Conservation (phyloP, 345 rosid species). For the Hibiscus tridactylites region DNA sequence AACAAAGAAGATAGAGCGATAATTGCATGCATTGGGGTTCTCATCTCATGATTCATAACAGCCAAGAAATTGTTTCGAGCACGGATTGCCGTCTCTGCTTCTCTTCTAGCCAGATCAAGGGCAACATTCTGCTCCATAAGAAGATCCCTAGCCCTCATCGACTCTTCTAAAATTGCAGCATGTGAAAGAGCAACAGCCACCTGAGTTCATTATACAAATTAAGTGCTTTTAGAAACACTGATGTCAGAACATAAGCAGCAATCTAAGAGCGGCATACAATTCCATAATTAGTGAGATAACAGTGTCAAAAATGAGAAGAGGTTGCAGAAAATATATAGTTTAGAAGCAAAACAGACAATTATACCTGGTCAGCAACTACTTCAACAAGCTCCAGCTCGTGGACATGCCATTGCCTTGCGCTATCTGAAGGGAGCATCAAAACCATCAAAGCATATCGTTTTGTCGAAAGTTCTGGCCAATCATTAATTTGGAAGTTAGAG, state of each 20-base stretch:
- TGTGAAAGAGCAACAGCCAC: constrained; percentile 99
- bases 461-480: constrained; percentile 97
- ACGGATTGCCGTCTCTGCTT: constrained; percentile 90
- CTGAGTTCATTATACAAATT: constrained; percentile 29
- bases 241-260: background rate
- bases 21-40: constrained; percentile 97
- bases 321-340: background rate
- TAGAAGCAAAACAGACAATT: constrained; percentile 4
- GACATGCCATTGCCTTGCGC: constrained; percentile 97
- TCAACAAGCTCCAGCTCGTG: constrained; percentile 97
- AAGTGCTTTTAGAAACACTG: background rate
- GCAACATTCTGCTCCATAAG: constrained; percentile 96
- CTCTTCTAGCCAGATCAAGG: constrained; percentile 83
- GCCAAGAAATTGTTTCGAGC: constrained; percentile 98
- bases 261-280: background rate
- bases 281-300: no score
- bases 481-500: constrained; percentile 91
- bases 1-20: constrained; percentile 92
- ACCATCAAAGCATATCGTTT: constrained; percentile 96
- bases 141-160: constrained; percentile 97
- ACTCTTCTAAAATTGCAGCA: constrained; percentile 96
- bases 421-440: constrained; percentile 92
- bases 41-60: constrained; percentile 99
- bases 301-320: background rate
- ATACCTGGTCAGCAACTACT: constrained; percentile 98